Base-by-base conservation (phyloP, 1,139 yeast genomes). In the Yamadazyma epiphylla region DNA sequence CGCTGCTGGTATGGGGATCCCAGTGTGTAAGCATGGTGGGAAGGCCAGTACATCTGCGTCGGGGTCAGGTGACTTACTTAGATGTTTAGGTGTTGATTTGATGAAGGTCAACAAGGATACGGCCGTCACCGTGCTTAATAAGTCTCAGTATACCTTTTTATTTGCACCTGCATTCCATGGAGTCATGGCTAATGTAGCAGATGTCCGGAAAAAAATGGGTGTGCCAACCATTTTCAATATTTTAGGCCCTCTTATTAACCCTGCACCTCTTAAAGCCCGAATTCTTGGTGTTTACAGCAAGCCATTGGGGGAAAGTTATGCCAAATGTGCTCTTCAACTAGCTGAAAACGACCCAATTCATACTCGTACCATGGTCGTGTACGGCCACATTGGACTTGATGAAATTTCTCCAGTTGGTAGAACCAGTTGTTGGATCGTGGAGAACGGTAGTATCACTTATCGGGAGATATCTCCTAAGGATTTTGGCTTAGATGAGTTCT, bases 121-220 rank as follows among this genome's bases (percentile, higher is more conserved):
- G 2, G 80, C 88, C 1, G 85, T 91, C 1, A 51, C 51, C 9
- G 72, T 89, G 28, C 76, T 89, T 38, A 46, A 56, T 19, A 48
- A 66, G 17, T 66, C 80, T 10, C 59, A 70, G 19, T 84, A 88
- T 48, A 72, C 89, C 44, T 91, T 85, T 51, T 64, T 91, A 22
- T 83, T 85, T 53, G 98, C 98, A 0, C 97, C 97, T 4, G 80
- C 88, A 24, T 91, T 88, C 68, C 97, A 91, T 52, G 83, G 84
- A n/a, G 95, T 91, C 5, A 84, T 91, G 94, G 87, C 77, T 22
- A 70, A 72, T 36, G 91, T 89, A 10, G 95, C 91, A 0, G 65
- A 70, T n/a, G 63, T 91, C 14, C 69, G 98, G 45, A 73, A 80
- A 25, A 68, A 76, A 24, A 60, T 91, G 37, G 96, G 95, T 0